These are phyloP conservation scores for Phaeophleospora eucalypticola DNA, from an alignment of 2,329 filamentous ascomycete species.

Conservation along the genomic window DNA sequence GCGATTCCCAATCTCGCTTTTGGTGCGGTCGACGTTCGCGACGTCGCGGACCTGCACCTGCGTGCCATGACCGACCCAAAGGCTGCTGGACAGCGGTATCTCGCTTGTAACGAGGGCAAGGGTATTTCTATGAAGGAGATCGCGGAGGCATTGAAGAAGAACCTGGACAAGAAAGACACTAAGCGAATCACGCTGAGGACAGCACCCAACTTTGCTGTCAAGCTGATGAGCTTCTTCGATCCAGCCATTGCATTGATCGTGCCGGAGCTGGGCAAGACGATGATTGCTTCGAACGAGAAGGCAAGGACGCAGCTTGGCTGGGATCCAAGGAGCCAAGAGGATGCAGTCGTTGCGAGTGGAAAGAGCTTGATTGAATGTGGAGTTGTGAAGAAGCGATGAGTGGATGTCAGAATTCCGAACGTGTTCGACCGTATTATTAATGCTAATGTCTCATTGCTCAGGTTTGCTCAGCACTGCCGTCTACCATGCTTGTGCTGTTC, in stretches of 20 bases:
- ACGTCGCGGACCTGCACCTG: conserved; percentile 32
- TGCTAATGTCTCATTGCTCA: too few species aligned
- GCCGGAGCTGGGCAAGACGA: conserved; percentile 24
- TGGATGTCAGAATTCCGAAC: too few species aligned
- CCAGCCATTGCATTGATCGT: conserved; percentile 18
- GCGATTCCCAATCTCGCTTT: conserved; percentile 4
- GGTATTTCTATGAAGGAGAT: conserved; percentile 23
- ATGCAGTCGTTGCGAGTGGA: conserved; percentile 22
- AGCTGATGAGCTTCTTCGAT: conserved; percentile 18
- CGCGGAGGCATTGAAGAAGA: conserved; percentile 22
- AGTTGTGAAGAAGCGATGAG: conserved; percentile 17
- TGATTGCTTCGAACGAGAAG: conserved; percentile 23
- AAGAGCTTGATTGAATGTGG: conserved; percentile 21
- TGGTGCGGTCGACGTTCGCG: conserved; percentile 28
- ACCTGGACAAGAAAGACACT: conserved; percentile 14
- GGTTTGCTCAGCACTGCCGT: too few species aligned
- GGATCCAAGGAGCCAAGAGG: conserved; percentile 22
- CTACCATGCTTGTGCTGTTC: too few species aligned
- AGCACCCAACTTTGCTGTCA: conserved; percentile 25
- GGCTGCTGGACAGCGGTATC: conserved; percentile 25
- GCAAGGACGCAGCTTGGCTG: conserved; percentile 25
- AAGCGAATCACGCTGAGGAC: conserved; percentile 18
- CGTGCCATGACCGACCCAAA: conserved; percentile 27
- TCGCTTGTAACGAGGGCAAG: conserved; percentile 12
- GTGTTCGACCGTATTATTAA: too few species aligned